Percentiles rank a stretch among this genome's conserved stretches.
Conservation (phyloP, 164 flowering plant species). For the Kalanchoe fedtschenkoi region DNA sequence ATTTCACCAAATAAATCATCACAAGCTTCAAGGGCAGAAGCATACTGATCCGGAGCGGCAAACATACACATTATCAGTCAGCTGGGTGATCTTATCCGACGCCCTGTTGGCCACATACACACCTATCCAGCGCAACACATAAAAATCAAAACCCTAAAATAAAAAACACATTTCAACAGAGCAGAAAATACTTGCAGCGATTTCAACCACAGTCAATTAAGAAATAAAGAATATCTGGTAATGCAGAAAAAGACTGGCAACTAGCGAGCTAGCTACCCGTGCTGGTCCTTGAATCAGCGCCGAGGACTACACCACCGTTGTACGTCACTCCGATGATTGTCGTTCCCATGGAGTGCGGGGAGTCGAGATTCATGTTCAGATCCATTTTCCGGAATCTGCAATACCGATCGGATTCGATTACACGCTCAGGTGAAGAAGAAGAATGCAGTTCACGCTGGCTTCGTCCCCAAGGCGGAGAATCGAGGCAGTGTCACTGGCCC, state of each 20-base stretch:
- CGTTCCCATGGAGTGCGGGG: conserved; percentile 61
- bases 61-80: conserved; percentile 60
- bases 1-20: not conserved
- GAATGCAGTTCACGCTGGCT: no score
- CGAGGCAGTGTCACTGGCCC: no score
- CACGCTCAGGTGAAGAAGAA: no score
- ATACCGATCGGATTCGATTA: no score
- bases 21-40: not conserved
- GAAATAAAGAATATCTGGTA: not conserved
- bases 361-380: conserved; percentile 13
- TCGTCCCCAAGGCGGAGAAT: no score
- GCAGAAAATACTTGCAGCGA: no score
- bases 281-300: conserved; percentile 67
- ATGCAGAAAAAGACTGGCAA: not conserved
- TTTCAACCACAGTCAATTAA: not conserved
- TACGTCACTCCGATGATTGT: conserved; percentile 62
- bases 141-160: not conserved
- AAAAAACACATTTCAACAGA: no score
- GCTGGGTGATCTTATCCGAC: conserved; percentile 63
- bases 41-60: conserved; percentile 73
- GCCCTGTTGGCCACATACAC: conserved; percentile 71
- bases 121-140: conserved; percentile 17
- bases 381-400: conserved; percentile 1
- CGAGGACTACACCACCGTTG: conserved; percentile 57
- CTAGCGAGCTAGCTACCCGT: conserved; percentile 25